Conservation (phyloP, 805 yeast genomes). For the Jamesozyma spencerorum region DNA sequence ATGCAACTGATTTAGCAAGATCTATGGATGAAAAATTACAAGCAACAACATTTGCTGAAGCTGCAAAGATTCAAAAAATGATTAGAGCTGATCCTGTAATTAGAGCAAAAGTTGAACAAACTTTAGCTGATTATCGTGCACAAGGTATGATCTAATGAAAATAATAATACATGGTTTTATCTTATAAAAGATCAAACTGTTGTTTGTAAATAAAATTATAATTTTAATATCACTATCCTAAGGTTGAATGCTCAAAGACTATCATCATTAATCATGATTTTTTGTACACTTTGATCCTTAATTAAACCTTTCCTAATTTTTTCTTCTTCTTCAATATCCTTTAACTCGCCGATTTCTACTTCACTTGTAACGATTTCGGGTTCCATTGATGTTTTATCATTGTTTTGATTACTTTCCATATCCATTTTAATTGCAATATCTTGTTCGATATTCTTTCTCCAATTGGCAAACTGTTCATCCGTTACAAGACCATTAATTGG, state of each 20-base stretch:
- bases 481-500: constrained; percentile 23
- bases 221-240: not conserved
- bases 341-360: too few relatives aligned
- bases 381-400: too few relatives aligned
- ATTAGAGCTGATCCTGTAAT: constrained; percentile 62
- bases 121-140: constrained; percentile 36
- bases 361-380: too few relatives aligned
- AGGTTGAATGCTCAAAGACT: too few relatives aligned
- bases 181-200: not conserved
- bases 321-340: too few relatives aligned
- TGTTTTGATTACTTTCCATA: too few relatives aligned
- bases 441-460: constrained; percentile 28
- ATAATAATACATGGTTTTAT: not conserved
- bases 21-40: constrained; percentile 78
- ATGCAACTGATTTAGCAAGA: constrained; percentile 75
- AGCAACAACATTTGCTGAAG: constrained; percentile 86
- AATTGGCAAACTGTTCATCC: constrained; percentile 27
- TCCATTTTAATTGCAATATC: constrained; percentile 10
- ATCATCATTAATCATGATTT: too few relatives aligned
- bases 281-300: too few relatives aligned
- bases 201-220: not conserved
- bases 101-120: constrained; percentile 52
- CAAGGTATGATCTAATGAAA: constrained; percentile 22
- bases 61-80: constrained; percentile 79
- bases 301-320: too few relatives aligned